These are phyloP conservation scores for Tilletia caries DNA, from an alignment of 1,284 basidiomycete genomes.

Conservation along the genomic window DNA sequence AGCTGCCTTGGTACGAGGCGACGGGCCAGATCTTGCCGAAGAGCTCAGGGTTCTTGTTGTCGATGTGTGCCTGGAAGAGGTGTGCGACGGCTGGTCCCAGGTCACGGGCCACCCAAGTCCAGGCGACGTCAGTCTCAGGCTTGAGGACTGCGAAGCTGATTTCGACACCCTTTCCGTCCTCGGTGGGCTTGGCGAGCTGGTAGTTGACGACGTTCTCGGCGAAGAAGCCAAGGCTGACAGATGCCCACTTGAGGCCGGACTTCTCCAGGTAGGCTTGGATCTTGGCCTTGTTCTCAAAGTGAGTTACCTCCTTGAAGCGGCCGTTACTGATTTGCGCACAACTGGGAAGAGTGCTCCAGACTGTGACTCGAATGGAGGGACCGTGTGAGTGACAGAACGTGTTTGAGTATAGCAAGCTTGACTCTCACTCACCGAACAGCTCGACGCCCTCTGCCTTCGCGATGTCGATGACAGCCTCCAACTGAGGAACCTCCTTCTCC, in stretches of 20 bases:
- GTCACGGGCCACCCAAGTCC: slow-evolving; percentile 12
- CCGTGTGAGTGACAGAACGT: background rate
- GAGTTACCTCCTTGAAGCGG: background rate
- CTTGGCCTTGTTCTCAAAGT: background rate
- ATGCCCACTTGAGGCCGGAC: slow-evolving; percentile 52
- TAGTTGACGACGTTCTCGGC: slow-evolving; percentile 40
- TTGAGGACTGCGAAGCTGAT: slow-evolving; percentile 59
- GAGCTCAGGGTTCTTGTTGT: background rate
- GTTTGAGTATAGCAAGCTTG: background rate
- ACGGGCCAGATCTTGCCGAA: background rate
- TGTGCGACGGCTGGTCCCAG: slow-evolving; percentile 50
- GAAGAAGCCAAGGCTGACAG: slow-evolving; percentile 60
- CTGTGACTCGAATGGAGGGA: background rate
- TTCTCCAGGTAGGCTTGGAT: slow-evolving; percentile 6
- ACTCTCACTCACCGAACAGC: background rate
- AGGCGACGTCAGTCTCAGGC: background rate
- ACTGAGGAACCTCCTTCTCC: background rate
- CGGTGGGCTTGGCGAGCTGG: slow-evolving; percentile 59
- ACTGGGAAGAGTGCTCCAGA: slow-evolving; percentile 1
- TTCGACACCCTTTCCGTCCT: slow-evolving; percentile 25
- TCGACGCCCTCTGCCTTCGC: background rate
- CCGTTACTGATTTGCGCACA: background rate
- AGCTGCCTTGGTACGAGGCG: background rate
- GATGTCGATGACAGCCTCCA: slow-evolving; percentile 3
- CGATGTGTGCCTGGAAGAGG: slow-evolving; percentile 34